Base-by-base conservation (phyloP, 495 filamentous ascomycete genomes). In the Articulospora tetracladia region DNA sequence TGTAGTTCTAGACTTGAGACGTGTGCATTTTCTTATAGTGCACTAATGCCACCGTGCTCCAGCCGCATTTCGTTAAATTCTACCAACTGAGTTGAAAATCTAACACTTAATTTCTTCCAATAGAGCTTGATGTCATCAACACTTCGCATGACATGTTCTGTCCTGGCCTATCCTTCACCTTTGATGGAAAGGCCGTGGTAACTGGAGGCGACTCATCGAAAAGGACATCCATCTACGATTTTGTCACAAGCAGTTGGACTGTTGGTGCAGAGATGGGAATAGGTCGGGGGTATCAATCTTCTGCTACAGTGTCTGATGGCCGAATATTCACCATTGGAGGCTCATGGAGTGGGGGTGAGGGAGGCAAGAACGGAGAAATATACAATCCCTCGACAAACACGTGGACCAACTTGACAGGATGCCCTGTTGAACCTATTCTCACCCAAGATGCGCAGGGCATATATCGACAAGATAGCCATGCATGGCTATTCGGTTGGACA, bases 401-500 rank as follows among this genome's bases (percentile, higher is more conserved):
- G 1, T 65, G 62, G 62, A 57, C 46, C n/a, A 30, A 51, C 11
- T 71, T 80, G 0, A 63, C 68, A 3, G 73, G 72, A 8, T 68
- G 71, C 46, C 65, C 66, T 4, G 76, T 77, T 22, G 63, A 70
- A 20, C 70, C 74, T 1, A 83, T 86, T 75, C 57, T 80, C 25
- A 86, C 83, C 1, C 61, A 66, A 8, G 84, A 87, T 65, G 32
- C 60, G 41, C 65, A 63, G 63, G 73, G 76, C 6, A 64, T 72
- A 4, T 85, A 73, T 55, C 72, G 78, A 17, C 59, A 70, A 11
- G 83, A 86, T 65, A 84, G 83, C 59, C 83, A 86, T 62, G 78
- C 62, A 48, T 85, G 83, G 83, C 72, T 86, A 17, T 86, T 85
- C 64, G 80, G 68, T 11, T 86, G 83, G 79, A 85, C 79, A 60